Evolutionary conservation across 2,329 filamentous ascomycete species (phyloP).

Genomic region (Bimuria novae-zelandiae): DNA sequence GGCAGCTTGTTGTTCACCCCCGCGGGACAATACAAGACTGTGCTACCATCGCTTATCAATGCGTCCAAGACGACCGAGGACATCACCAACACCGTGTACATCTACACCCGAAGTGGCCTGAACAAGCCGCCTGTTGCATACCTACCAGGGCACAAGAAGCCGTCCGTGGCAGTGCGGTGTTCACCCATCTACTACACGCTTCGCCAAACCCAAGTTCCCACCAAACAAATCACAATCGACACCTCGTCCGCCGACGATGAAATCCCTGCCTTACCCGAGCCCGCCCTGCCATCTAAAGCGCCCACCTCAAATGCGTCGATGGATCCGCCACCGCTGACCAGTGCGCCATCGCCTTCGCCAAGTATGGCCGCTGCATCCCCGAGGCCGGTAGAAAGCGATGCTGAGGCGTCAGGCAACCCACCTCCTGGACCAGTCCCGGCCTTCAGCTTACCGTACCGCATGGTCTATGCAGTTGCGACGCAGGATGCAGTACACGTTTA

Average conservation of each 20-base stretch:
- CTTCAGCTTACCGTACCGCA: constrained; percentile 87
- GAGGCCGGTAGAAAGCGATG: constrained; percentile 56
- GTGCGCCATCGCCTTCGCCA: constrained; percentile 56
- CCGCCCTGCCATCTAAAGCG: constrained; percentile 61
- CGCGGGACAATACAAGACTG: constrained; percentile 90
- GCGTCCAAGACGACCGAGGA: constrained; percentile 77
- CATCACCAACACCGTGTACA: constrained; percentile 95
- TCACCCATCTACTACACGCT: constrained; percentile 88
- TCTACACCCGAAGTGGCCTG: constrained; percentile 93
- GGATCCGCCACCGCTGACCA: constrained; percentile 76
- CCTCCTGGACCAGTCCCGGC: constrained; percentile 59
- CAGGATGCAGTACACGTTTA: constrained; percentile 95
- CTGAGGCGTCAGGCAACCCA: constrained; percentile 59
- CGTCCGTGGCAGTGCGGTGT: constrained; percentile 92
- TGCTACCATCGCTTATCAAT: constrained; percentile 69
- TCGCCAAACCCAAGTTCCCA: constrained; percentile 67
- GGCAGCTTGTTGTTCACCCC: constrained; percentile 92
- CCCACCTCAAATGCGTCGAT: constrained; percentile 71
- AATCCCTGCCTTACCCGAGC: constrained; percentile 82
- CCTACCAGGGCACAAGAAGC: constrained; percentile 96
- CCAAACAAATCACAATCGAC: constrained; percentile 91
- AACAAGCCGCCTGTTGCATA: constrained; percentile 96
- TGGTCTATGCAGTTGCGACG: constrained; percentile 95
- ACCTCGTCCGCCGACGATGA: constrained; percentile 86
- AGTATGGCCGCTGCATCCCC: constrained; percentile 59